Conservation (phyloP, 148 eudicot genomes). For the Rhododendron kiyosumense region DNA sequence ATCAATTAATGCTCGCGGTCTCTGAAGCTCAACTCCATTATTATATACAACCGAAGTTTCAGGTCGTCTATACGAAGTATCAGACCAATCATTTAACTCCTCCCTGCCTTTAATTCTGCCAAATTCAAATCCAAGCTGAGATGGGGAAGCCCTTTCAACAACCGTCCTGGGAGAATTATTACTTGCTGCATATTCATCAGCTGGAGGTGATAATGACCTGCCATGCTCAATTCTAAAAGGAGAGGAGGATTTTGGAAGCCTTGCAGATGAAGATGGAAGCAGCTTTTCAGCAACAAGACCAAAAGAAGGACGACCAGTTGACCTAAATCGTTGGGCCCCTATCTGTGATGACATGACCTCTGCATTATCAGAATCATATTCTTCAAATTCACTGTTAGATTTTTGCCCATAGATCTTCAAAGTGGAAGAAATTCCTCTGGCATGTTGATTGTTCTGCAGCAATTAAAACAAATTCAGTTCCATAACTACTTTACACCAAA, state of each 20-base stretch:
- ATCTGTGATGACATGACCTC: constrained; percentile 30
- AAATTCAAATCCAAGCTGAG: constrained; percentile 27
- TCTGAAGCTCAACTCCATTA: constrained; percentile 49
- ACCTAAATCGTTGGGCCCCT: constrained; percentile 34
- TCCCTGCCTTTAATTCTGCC: constrained; percentile 44
- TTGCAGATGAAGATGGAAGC: constrained; percentile 28
- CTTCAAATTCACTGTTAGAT: constrained; percentile 37
- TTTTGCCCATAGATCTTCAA: constrained; percentile 30
- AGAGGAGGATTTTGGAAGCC: constrained; percentile 26
- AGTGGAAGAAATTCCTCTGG: constrained; percentile 34
- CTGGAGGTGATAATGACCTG: constrained; percentile 52
- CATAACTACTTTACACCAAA: background rate
- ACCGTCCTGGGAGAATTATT: constrained; percentile 47
- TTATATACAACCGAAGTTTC: constrained; percentile 28
- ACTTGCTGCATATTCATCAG: constrained; percentile 43
- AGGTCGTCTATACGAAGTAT: constrained; percentile 22
- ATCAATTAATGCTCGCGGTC: constrained; percentile 85
- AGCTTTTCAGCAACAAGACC: constrained; percentile 34
- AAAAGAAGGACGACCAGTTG: constrained; percentile 44
- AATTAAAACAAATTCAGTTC: background rate
- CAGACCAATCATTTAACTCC: constrained; percentile 43
- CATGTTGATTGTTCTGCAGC: constrained; percentile 40
- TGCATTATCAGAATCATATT: constrained; percentile 45
- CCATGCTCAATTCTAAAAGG: constrained; percentile 32
- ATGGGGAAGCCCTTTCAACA: constrained; percentile 42